Evolutionary conservation across 2,329 filamentous ascomycete genomes (phyloP), one percentile per base, ranked within the genome.

Genomic region (Hymenoscyphus scutula): DNA sequence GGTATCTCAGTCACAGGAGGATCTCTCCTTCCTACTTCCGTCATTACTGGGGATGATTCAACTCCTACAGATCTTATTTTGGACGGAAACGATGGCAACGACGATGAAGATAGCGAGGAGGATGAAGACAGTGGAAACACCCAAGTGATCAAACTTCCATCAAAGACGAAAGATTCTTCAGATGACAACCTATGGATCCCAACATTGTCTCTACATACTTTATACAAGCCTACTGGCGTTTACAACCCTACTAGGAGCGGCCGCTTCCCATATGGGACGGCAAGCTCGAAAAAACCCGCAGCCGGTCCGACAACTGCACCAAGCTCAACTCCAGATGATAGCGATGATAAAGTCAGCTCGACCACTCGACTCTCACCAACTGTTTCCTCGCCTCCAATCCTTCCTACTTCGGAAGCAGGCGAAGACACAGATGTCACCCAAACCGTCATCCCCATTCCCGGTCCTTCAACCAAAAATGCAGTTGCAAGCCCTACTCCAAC

Each of bases 371-470:
- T 30, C 17, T 23, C 38, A 48, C 56, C 56, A 5, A 48, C 29
- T 29, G 41, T 10, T 27, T 53, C 58, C 29, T 48, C 32, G 17
- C 32, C 58, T n/a, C 53, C 58, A 30, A 57, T 57, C 8, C 25
- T 58, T 29, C 37, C 34, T 13, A 53, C 15, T n/a, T 19, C 32
- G 37, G 34, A 55, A n/a, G 27, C 15, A 23, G n/a, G 27, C 5
- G 37, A n/a, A 23, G 41, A 30, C 2, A 34, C 51, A 45, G 27
- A 56, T 8, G 15, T 41, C 45, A 60, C 53, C 19, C n/a, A 55
- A 15, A 61, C 59, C 17, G 54, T 56, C 0, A 15, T 61, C 3
- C 53, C 59, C 10, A 27, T 57, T 15, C 53, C 53, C 11, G 59
- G 38, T 29, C n/a, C 53, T 15, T 19, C 41, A 34, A 5, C 59